phyloP scores from a whole-genome alignment of 176 grass and related monocot species.

The Triticum timopheevii region DNA sequence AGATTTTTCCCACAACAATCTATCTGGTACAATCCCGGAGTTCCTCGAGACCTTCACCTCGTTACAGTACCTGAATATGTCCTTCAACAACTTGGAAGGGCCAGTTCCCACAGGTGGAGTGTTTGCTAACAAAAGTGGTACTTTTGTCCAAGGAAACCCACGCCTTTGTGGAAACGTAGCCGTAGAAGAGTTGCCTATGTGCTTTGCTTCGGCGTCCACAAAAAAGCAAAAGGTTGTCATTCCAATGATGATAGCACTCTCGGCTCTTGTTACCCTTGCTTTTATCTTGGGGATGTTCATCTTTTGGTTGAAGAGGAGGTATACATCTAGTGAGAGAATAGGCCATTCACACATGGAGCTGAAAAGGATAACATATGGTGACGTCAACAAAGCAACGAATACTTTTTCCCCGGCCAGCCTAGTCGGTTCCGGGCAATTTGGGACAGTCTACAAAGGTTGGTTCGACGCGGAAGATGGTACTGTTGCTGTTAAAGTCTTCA shows the following conservation, averaged over 20 bases:
- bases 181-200: background rate
- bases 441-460: background rate
- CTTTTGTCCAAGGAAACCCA: background rate
- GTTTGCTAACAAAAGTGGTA: background rate
- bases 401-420: background rate
- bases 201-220: background rate
- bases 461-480: background rate
- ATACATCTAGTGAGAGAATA: background rate
- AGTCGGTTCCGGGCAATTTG: background rate
- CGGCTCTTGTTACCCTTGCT: background rate
- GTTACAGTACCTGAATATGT: background rate
- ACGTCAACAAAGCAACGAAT: background rate
- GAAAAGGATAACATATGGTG: background rate
- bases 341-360: background rate
- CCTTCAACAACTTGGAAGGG: background rate
- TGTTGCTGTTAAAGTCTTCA: background rate
- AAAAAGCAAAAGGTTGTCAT: background rate
- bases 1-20: background rate
- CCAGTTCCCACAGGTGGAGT: background rate
- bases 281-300: background rate
- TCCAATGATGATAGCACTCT: background rate
- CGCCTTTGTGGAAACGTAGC: background rate
- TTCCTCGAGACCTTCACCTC: background rate
- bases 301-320: background rate
- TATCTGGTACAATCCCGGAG: background rate